Evolutionary conservation across 75 land plant species (phyloP), one percentile per base, ranked within the genome.

Genomic region (Azolla pinnata): DNA sequence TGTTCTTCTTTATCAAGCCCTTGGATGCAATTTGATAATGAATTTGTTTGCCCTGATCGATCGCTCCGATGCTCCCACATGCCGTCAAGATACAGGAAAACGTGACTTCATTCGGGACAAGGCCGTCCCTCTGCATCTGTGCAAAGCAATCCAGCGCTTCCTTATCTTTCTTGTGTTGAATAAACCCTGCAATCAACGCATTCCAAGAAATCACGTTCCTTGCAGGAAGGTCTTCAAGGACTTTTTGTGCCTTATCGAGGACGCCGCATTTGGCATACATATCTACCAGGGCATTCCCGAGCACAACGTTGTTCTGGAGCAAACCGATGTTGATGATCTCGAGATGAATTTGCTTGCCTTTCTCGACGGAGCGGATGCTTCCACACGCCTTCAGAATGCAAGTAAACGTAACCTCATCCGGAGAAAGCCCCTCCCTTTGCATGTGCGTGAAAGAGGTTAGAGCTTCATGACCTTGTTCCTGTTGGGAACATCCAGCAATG

Each of bases 391-490:
- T n/a, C n/a, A n/a, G n/a, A n/a, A n/a, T n/a, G n/a, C n/a, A n/a
- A n/a, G n/a, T n/a, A n/a, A n/a, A n/a, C n/a, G n/a, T n/a, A n/a
- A n/a, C n/a, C n/a, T n/a, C n/a, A n/a, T n/a, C n/a, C n/a, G n/a
- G 64, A 27, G 33, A 31, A 27, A 66, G 21, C 9, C 68, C 68
- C 23, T 19, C 30, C 25, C 48, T 47, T 56, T 67, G 29, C 86
- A 86, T 80, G 12, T 61, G 61, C 1, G 31, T 25, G 73, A 82
- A 86, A 4, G 62, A 62, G 42, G 24, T 56, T 55, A 83, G 61
- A 18, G 82, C 90, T 1, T 0, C 32, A 31, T 4, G 32, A 33
- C 40, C 29, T 33, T 29, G 21, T 29, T 18, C 62, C 25, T 45
- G 56, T 28, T 59, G 48, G 10, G 63, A 29, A 62, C 55, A 62